Conservation (phyloP, 169 alveolate genomes). For the Eimeria acervulina region DNA sequence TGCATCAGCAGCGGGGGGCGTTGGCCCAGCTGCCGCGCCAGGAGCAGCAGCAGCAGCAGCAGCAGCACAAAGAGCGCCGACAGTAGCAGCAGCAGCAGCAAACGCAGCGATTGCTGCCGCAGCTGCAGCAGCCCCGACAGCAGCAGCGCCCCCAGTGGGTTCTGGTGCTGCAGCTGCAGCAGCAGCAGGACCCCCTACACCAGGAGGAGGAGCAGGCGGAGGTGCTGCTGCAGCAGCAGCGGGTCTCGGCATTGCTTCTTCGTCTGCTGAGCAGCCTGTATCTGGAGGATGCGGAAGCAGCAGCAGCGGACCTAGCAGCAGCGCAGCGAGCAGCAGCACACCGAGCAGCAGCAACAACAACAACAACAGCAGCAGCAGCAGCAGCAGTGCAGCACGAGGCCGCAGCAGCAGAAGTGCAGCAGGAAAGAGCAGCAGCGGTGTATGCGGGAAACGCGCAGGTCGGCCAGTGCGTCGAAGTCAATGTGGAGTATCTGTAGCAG, state of each 20-base stretch:
- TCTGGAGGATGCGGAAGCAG: not conserved
- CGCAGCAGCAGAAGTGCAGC: constrained; percentile 38
- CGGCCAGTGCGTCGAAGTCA: constrained; percentile 26
- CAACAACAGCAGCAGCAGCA: constrained; percentile 41
- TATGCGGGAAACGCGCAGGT: constrained; percentile 8
- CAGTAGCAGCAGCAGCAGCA: too few relatives aligned
- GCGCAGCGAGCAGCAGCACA: constrained; percentile 14
- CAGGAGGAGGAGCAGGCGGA: not conserved
- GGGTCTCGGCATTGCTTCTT: too few relatives aligned
- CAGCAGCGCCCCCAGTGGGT: too few relatives aligned
- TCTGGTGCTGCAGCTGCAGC: not conserved
- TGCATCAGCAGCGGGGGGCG: not conserved
- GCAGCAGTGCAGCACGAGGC: not conserved
- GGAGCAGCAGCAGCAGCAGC: not conserved
- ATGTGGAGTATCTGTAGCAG: constrained; percentile 14
- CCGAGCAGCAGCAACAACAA: constrained; percentile 24
- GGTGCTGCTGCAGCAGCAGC: not conserved
- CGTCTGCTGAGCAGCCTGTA: too few relatives aligned
- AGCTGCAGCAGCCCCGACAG: too few relatives aligned
- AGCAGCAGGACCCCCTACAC: not conserved
- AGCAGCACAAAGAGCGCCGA: not conserved
- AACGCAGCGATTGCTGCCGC: too few relatives aligned
- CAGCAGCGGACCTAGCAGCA: not conserved
- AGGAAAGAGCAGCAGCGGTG: not conserved
- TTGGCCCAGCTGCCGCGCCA: not conserved